Conservation (phyloP, 83 land plant species). For the Larix sibirica region DNA sequence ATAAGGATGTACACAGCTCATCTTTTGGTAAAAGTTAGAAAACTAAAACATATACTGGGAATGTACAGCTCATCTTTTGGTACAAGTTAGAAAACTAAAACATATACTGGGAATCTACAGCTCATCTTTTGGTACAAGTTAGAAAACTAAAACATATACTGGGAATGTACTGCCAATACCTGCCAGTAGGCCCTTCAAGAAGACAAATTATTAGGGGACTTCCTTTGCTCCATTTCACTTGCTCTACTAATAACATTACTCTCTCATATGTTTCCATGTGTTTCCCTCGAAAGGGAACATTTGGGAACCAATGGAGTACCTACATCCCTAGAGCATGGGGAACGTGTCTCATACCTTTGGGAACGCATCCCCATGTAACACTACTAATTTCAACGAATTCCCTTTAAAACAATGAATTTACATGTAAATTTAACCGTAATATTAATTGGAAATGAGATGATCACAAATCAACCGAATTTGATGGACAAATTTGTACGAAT, state of each 20-base stretch:
- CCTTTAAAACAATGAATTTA: no score
- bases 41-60: background rate
- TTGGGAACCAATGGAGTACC: no score
- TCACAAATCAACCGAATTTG: no score
- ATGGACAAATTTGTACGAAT: no score
- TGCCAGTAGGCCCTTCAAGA: conserved; percentile 92
- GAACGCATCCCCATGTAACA: no score
- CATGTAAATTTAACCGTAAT: no score
- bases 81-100: background rate
- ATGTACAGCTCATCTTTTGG: background rate
- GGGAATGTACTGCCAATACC: conserved; percentile 35
- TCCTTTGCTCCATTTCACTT: conserved; percentile 87
- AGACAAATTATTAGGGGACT: conserved; percentile 93
- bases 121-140: background rate
- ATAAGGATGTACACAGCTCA: background rate
- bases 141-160: background rate
- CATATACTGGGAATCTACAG: background rate
- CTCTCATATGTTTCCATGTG: conserved; percentile 51
- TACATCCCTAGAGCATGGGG: no score
- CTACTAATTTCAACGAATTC: no score
- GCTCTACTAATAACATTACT: conserved; percentile 84
- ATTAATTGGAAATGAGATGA: no score
- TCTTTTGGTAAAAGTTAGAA: background rate
- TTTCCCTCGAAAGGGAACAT: background rate
- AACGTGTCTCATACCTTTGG: no score